Evolutionary conservation across 768 basidiomycete genomes (phyloP).

Genomic region (Termitomyces sp.): DNA sequence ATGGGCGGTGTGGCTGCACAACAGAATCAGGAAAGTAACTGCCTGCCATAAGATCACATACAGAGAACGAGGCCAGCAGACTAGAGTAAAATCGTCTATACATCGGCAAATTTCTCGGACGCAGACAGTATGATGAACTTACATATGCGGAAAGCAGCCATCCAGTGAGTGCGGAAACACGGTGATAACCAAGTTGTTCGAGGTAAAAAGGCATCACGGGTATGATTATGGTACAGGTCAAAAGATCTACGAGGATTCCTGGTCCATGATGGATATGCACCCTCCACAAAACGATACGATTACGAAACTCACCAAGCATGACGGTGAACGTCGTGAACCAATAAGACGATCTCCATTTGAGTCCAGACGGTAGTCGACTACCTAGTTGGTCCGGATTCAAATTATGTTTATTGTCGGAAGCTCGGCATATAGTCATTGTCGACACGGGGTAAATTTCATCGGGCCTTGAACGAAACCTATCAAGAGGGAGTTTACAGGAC

Average conservation of each 20-base stretch:
- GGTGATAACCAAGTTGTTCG: conserved; percentile 36
- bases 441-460: too few species aligned
- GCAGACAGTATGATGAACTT: conserved; percentile 15
- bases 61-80: conserved; percentile 54
- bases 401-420: too few species aligned
- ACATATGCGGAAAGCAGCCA: conserved; percentile 61
- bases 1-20: conserved; percentile 48
- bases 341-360: conserved; percentile 53
- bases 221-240: conserved; percentile 56
- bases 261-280: background rate
- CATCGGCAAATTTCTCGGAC: background rate
- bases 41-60: conserved; percentile 21
- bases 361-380: conserved; percentile 31
- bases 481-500: too few species aligned
- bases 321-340: conserved; percentile 52
- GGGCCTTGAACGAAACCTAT: too few species aligned
- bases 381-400: too few species aligned
- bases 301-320: conserved; percentile 35
- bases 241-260: conserved; percentile 44
- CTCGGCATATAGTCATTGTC: too few species aligned
- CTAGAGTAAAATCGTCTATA: conserved; percentile 21
- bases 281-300: background rate
- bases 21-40: background rate
- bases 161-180: conserved; percentile 46
- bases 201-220: conserved; percentile 63